Conservation (phyloP, 306 rosid genomes). For the Amphicarpaea edgeworthii region DNA sequence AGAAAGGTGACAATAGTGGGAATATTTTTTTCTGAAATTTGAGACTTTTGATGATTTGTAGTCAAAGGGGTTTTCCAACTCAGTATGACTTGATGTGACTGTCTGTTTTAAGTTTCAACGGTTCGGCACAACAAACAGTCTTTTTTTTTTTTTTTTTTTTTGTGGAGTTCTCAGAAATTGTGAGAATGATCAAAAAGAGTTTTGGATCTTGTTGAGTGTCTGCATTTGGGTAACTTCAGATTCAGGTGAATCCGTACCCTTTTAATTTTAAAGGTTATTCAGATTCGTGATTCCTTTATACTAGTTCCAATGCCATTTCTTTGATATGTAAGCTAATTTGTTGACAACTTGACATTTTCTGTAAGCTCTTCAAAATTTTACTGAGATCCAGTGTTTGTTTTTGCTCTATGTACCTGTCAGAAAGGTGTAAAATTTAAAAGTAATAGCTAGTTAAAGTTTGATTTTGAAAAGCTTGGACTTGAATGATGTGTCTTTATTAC, state of each 20-base stretch:
- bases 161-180: conserved; percentile 33
- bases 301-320: conserved; percentile 1
- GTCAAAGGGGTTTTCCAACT: conserved; percentile 43
- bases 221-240: conserved; percentile 37
- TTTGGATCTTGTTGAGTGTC: conserved; percentile 42
- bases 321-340: background rate
- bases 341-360: background rate
- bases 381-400: conserved; percentile 32
- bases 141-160: conserved; percentile 1
- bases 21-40: background rate
- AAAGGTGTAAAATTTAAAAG: conserved; percentile 18
- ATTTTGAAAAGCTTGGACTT: conserved; percentile 19
- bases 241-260: conserved; percentile 31
- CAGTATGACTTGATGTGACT: conserved; percentile 28
- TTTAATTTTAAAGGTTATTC: conserved; percentile 20
- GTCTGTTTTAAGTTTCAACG: background rate
- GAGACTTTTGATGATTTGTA: conserved; percentile 38
- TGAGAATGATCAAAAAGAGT: conserved; percentile 13
- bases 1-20: conserved; percentile 20
- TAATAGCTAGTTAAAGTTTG: conserved; percentile 2
- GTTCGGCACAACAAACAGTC: conserved; percentile 8
- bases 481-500: conserved; percentile 18
- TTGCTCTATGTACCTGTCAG: background rate
- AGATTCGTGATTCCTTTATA: background rate
- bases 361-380: background rate